Percentiles rank a stretch among this genome's conserved stretches.
Evolutionary conservation across 75 land plant species (phyloP).

Genomic region (Sequoiadendron giganteum): DNA sequence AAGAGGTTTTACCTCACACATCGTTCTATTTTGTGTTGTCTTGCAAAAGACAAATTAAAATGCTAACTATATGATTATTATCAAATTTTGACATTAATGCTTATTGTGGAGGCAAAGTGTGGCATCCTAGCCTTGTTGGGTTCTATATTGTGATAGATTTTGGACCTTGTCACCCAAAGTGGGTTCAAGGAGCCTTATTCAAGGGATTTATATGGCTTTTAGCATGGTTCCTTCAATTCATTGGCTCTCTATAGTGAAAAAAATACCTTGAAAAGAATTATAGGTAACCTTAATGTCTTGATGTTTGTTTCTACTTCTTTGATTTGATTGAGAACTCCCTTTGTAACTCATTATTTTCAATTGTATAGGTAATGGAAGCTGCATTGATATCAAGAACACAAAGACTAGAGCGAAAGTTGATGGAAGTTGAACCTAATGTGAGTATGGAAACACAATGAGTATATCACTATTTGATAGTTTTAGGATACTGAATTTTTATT

Average conservation of each 20-base stretch:
- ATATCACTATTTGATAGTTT: not conserved
- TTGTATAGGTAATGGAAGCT: constrained; percentile 85
- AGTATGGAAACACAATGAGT: constrained; percentile 53
- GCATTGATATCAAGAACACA: constrained; percentile 90
- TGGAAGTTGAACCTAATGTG: constrained; percentile 97
- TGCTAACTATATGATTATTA: too few species aligned
- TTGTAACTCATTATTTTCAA: not conserved
- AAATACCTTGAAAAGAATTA: not conserved
- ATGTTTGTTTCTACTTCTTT: not conserved
- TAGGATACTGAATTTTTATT: not conserved
- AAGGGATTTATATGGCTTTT: not conserved
- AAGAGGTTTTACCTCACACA: too few species aligned
- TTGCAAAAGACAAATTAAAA: too few species aligned
- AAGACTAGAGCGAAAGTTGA: constrained; percentile 71
- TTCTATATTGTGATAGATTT: not conserved
- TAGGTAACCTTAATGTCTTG: not conserved
- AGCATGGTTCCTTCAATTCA: not conserved
- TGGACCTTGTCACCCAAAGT: not conserved
- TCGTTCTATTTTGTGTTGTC: too few species aligned
- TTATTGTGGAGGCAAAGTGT: too few species aligned
- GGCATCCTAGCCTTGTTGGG: too few species aligned
- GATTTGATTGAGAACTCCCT: not conserved
- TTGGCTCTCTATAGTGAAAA: not conserved
- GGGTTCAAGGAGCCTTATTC: not conserved
- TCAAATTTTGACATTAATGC: too few species aligned